phyloP scores from a whole-genome alignment of 2,329 filamentous ascomycete genomes.

The Didymellaceae sp. region DNA sequence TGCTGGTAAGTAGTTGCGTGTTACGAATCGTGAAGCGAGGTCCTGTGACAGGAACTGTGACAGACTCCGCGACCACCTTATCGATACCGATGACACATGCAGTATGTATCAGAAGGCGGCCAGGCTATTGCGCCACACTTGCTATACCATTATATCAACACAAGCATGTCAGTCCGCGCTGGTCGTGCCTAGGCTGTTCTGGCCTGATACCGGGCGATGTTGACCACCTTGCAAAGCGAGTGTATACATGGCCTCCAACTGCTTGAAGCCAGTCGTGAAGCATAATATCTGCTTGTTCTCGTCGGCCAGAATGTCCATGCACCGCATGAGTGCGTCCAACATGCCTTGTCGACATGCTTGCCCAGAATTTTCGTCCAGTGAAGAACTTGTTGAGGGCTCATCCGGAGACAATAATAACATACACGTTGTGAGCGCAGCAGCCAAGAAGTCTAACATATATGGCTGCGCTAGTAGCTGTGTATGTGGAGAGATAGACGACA shows the following conservation, averaged over 20 bases:
- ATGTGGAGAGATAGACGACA: slow-evolving; percentile 27
- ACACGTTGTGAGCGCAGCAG: slow-evolving; percentile 25
- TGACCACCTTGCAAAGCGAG: slow-evolving; percentile 5
- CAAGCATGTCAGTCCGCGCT: too few relatives aligned
- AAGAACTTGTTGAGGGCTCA: slow-evolving; percentile 14
- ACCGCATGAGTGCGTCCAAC: slow-evolving; percentile 21
- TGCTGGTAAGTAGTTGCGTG: slow-evolving; percentile 7
- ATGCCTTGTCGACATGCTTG: slow-evolving; percentile 24
- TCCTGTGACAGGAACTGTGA: slow-evolving; percentile 1
- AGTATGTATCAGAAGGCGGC: too few relatives aligned
- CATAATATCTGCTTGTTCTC: slow-evolving; percentile 22
- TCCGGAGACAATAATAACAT: slow-evolving; percentile 21
- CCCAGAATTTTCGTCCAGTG: background rate
- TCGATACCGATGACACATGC: background rate
- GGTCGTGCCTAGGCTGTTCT: too few relatives aligned
- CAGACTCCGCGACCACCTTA: slow-evolving; percentile 8
- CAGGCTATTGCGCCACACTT: too few relatives aligned
- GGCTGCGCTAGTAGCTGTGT: slow-evolving; percentile 21
- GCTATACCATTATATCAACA: too few relatives aligned
- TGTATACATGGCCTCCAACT: slow-evolving; percentile 17
- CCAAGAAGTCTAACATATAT: slow-evolving; percentile 35
- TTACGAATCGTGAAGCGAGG: slow-evolving; percentile 6
- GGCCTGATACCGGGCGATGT: background rate
- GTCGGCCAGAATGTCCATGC: slow-evolving; percentile 24
- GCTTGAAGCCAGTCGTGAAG: slow-evolving; percentile 23